Percentiles rank a stretch among this genome's conserved stretches.
These are phyloP conservation scores for Omphalotus olearius DNA, from an alignment of 1,284 basidiomycete species.

Conservation along the genomic window DNA sequence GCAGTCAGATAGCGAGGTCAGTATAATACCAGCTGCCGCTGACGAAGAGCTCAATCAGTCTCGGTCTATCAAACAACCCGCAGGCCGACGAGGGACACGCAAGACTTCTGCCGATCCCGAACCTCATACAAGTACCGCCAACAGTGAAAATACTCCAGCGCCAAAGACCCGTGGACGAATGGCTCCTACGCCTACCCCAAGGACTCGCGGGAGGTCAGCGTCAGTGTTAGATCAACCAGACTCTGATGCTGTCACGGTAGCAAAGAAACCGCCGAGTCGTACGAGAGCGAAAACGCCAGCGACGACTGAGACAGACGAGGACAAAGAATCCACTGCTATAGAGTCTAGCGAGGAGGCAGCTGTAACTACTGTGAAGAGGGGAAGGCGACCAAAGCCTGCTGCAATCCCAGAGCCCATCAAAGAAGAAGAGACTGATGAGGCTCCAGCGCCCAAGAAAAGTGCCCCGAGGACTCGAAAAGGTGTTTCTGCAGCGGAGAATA, in stretches of 20 bases:
- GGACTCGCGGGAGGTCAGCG: background rate
- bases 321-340: background rate
- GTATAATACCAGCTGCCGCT: background rate
- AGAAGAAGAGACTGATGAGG: conserved; percentile 6
- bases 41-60: background rate
- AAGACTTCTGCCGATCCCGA: conserved; percentile 9
- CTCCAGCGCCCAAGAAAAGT: background rate
- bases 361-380: conserved; percentile 1
- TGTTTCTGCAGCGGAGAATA: background rate
- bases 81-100: background rate
- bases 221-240: background rate
- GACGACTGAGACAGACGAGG: conserved; percentile 5
- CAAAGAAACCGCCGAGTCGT: conserved; percentile 1
- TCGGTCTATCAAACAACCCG: background rate
- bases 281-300: conserved; percentile 5
- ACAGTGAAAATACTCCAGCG: background rate
- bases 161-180: conserved; percentile 4
- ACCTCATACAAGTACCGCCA: background rate
- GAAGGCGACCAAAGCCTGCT: conserved; percentile 6
- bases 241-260: background rate
- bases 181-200: background rate
- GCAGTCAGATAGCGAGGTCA: background rate
- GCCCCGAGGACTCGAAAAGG: background rate
- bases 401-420: conserved; percentile 6
- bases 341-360: background rate